phyloP scores from a whole-genome alignment of 306 rosid genomes.

The Quercus wislizeni region DNA sequence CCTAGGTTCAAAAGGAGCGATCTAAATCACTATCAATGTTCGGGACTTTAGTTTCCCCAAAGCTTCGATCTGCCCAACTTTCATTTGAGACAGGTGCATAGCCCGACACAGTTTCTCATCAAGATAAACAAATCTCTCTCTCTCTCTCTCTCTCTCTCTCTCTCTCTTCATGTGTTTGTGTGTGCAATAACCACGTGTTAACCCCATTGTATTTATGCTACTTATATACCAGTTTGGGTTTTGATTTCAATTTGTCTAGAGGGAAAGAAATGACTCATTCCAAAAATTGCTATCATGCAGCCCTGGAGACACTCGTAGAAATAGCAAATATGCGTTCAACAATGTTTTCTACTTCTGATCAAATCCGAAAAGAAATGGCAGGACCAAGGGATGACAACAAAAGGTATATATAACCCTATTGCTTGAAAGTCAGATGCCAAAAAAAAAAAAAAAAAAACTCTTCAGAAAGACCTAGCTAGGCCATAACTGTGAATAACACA shows the following conservation, averaged over 20 bases:
- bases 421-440: background rate
- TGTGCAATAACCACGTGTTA: no score
- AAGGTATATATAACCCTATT: constrained; percentile 19
- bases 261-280: constrained; percentile 22
- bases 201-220: background rate
- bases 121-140: background rate
- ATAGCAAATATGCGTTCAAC: constrained; percentile 68
- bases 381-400: constrained; percentile 37
- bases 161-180: background rate
- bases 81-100: constrained; percentile 78
- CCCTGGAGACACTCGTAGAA: constrained; percentile 68
- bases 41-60: constrained; percentile 85
- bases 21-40: constrained; percentile 60
- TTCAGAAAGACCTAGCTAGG: background rate
- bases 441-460: no score
- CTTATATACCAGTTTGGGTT: background rate
- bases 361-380: constrained; percentile 50
- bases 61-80: constrained; percentile 76
- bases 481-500: no score
- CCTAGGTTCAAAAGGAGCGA: constrained; percentile 64
- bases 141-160: background rate
- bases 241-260: background rate
- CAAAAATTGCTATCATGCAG: constrained; percentile 39
- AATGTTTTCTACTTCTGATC: constrained; percentile 46
- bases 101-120: background rate